These are phyloP conservation scores for Fusarium sarcochroum DNA, from an alignment of 2,329 filamentous ascomycete species.

Conservation along the genomic window DNA sequence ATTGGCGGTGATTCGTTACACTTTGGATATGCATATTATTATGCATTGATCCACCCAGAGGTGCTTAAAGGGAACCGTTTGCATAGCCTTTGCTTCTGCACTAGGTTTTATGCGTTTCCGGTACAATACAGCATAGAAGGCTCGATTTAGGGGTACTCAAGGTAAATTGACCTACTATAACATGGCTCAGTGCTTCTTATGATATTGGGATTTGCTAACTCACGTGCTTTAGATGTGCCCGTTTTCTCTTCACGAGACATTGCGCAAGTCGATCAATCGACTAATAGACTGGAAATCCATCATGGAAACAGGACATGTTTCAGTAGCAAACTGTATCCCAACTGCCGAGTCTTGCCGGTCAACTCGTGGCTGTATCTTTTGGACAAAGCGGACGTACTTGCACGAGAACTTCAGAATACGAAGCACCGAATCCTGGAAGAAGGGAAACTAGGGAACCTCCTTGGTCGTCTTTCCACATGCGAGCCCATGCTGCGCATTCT, in stretches of 20 bases:
- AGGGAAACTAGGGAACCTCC: background rate
- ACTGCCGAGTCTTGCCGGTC: background rate
- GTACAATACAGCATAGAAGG: background rate
- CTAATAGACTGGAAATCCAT: background rate
- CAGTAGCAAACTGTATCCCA: background rate
- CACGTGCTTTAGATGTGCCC: background rate
- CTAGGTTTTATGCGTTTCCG: background rate
- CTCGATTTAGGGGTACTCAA: background rate
- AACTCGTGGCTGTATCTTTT: background rate
- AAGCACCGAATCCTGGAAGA: background rate
- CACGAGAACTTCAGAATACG: background rate
- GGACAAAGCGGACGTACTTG: background rate
- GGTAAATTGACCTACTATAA: slow-evolving; percentile 1
- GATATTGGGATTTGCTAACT: slow-evolving; percentile 3
- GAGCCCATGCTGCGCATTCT: slow-evolving; percentile 1
- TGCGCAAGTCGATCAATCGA: background rate
- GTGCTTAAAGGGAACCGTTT: background rate
- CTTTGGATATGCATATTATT: background rate
- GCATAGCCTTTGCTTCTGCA: background rate
- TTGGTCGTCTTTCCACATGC: slow-evolving; percentile 20
- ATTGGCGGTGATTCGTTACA: background rate
- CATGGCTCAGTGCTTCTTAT: background rate
- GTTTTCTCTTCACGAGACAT: background rate
- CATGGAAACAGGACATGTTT: background rate
- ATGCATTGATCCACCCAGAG: background rate